Evolutionary conservation across 2,329 filamentous ascomycete species (phyloP), one percentile per base, ranked within the genome.

Genomic region (Fonsecaea pedrosoi): DNA sequence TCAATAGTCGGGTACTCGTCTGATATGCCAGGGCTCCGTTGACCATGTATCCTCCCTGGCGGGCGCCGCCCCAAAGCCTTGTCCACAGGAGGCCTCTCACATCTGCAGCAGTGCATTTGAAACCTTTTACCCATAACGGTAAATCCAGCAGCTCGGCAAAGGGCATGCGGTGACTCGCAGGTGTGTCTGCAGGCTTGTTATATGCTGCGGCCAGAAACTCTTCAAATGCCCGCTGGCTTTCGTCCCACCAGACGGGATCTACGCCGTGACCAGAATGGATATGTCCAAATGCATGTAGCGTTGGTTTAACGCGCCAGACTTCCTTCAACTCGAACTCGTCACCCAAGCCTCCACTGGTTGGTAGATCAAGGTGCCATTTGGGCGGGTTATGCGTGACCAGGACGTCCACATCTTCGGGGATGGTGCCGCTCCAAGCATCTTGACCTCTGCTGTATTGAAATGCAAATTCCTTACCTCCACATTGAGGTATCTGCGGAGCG

Each of bases 211-310:
- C 75, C 75, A 74, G 82, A 30, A 92, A 82, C n/a, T 82, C 81
- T 78, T 94, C 92, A 78, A 92, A 93, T 1, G 85, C 85, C 37
- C 80, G 80, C 77, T 96, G 92, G 67, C 87, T 86, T 32, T 88
- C 85, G 76, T 95, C 92, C 84, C 91, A 96, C 78, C 87, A 90
- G 9, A 91, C 84, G 0, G 87, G 78, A 73, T 93, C 88, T 53
- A 82, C 82, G 15, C 92, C 93, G 54, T 90, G 86, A 8, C 87
- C 91, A 74, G 85, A 90, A 79, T 97, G 93, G 30, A 94, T 85
- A 78, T 97, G 93, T 0, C 92, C 93, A 76, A 95, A 96, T 56
- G 96, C 85, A 77, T 96, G 92, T 13, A 96, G 80, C 12, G 82
- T 82, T 0, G 93, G 93, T 69, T 86, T 88, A 10, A 92, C 87